Base-by-base conservation (phyloP, 2,329 filamentous ascomycete species). In the Madurella mycetomatis region DNA sequence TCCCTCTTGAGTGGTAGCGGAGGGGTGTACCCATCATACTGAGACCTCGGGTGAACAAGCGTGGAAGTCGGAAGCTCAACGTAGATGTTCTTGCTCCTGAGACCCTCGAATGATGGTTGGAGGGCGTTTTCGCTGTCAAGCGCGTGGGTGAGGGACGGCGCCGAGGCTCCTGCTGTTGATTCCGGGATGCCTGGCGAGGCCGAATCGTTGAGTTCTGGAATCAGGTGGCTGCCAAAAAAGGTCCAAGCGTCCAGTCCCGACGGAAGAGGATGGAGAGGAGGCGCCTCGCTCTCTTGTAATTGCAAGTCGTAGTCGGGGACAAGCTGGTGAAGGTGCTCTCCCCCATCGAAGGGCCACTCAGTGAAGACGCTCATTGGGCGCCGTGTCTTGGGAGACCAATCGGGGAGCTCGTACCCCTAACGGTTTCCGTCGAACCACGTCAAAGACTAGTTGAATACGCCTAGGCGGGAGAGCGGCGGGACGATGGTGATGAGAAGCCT, bases 1-100 rank as follows among this genome's bases (percentile, higher is more conserved):
- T 77, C 74, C n/a, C 47, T 53, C 12, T 47, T 55, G 15, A 46
- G 51, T 0, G 62, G 54, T 1, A 61, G 58, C 2, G 66, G 65
- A 0, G 65, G 64, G 1, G 54, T 50, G 41, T 64, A 68, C 0
- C 64, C 64, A 11, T 62, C 53, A 39, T 66, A 69, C 2, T 53
- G 16, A 0, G 71, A 71, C 16, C 60, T 61, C 1, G 68, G 68
- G 5, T 54, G 56, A 1, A 63, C 44, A 5, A 70, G 45, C 0
- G 66, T 67, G 0, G 66, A 67, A 1, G 1, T 40, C 1, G 66
- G 66, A 9, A 70, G 43, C 1, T 63, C 39, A 15, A 69, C 59
- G 5, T 19, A 41, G 12, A 67, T 41, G 5, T 56, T 41, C 5
- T 54, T 37, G 19, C 49, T 57, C 5, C 41, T 48, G 4, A 5